A percentile compares a stretch with the other conserved stretches of the same genome.
phyloP scores from a whole-genome alignment of 2,329 filamentous ascomycete species.

The Penicillium sp. region DNA sequence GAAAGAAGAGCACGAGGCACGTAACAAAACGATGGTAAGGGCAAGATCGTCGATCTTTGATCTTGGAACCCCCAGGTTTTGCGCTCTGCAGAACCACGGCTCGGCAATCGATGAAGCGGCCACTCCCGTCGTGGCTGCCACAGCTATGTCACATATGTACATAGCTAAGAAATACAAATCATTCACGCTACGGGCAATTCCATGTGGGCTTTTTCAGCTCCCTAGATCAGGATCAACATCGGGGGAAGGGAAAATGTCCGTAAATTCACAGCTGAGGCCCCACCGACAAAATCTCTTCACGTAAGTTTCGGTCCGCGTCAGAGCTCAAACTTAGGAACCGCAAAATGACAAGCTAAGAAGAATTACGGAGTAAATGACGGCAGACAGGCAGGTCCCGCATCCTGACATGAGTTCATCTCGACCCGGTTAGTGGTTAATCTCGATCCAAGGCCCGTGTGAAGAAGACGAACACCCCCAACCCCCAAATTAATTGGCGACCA shows the following conservation, averaged over 20 bases:
- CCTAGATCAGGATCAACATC: neutral
- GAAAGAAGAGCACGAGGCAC: neutral
- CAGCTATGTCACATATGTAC: neutral
- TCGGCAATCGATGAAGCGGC: constrained; percentile 4
- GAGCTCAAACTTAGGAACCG: neutral
- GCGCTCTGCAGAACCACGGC: constrained; percentile 12
- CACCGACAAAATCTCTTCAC: neutral
- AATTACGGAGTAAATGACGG: constrained; percentile 11
- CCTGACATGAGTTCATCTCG: constrained; percentile 4
- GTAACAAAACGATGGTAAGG: neutral
- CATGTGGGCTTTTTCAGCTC: neutral
- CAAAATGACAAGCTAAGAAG: neutral
- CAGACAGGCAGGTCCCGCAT: constrained; percentile 10
- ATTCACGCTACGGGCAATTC: neutral
- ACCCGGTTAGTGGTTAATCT: constrained; percentile 2
- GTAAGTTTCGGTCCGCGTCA: constrained; percentile 9
- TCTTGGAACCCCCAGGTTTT: neutral
- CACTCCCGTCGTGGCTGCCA: constrained; percentile 7
- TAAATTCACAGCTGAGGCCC: neutral
- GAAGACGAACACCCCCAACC: constrained; percentile 8
- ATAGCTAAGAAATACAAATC: neutral
- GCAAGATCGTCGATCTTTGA: neutral
- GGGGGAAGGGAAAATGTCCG: neutral
- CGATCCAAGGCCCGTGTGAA: constrained; percentile 3
- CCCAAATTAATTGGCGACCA: constrained; percentile 1